Evolutionary conservation across 1,284 basidiomycete species (phyloP).

Genomic region (Erythrobasidium hasegawianum): DNA sequence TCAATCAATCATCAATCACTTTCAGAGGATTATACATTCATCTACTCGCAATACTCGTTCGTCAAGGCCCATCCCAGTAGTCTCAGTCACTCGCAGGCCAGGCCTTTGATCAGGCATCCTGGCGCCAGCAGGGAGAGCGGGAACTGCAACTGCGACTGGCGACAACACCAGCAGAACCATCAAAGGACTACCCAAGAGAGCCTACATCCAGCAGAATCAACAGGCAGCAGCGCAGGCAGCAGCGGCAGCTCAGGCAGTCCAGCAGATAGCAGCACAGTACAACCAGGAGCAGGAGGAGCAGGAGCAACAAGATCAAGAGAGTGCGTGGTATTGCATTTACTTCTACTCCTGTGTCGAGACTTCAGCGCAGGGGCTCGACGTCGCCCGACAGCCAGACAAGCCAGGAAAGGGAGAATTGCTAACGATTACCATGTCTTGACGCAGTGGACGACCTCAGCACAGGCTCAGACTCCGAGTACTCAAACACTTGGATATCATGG

Average conservation of each 20-base stretch:
- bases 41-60: too few relatives aligned
- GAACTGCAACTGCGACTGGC: too few relatives aligned
- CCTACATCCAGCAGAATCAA: constrained; percentile 24
- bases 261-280: neutral
- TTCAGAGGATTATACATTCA: too few relatives aligned
- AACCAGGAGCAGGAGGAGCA: neutral
- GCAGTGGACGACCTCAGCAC: constrained; percentile 43
- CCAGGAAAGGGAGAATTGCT: neutral
- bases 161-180: neutral
- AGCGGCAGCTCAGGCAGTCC: constrained; percentile 4
- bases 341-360: too few relatives aligned
- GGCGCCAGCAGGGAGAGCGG: too few relatives aligned
- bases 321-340: constrained; percentile 7
- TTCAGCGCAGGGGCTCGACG: too few relatives aligned
- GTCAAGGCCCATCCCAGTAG: too few relatives aligned
- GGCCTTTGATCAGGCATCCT: neutral
- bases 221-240: constrained; percentile 21
- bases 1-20: too few relatives aligned
- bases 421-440: neutral
- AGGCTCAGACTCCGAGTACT: constrained; percentile 44
- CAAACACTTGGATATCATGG: constrained; percentile 82
- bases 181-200: constrained; percentile 25
- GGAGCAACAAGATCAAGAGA: constrained; percentile 18
- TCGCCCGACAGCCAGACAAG: too few relatives aligned
- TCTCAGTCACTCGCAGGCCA: too few relatives aligned